These are phyloP conservation scores for Phallus indusiatus DNA, from an alignment of 768 basidiomycete species.

Conservation along the genomic window DNA sequence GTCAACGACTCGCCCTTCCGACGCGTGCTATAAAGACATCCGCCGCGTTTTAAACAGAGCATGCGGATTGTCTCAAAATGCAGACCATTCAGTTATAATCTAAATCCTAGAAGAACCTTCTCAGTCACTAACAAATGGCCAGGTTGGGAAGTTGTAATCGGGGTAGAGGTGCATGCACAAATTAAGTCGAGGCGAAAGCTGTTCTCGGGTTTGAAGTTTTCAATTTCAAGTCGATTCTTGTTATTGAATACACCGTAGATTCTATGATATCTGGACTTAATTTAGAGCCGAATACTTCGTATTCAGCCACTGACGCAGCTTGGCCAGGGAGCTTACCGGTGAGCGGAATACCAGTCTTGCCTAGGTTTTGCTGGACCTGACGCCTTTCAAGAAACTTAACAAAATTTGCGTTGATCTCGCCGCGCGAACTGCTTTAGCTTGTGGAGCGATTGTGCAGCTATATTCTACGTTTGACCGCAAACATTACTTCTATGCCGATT, in stretches of 20 bases:
- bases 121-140: conserved; percentile 38
- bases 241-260: conserved; percentile 20
- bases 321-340: conserved; percentile 93
- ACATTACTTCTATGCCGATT: conserved; percentile 95
- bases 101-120: no score
- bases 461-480: conserved; percentile 89
- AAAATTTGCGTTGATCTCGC: conserved; percentile 69
- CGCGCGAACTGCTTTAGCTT: conserved; percentile 70
- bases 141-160: conserved; percentile 85
- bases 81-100: no score
- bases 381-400: conserved; percentile 43
- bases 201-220: conserved; percentile 55
- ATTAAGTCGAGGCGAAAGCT: conserved; percentile 81
- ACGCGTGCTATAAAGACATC: no score
- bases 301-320: conserved; percentile 76
- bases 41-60: no score
- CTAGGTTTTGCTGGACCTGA: neutral
- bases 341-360: conserved; percentile 19
- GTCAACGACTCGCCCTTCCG: no score
- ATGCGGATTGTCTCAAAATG: no score
- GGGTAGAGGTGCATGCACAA: conserved; percentile 94
- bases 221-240: neutral
- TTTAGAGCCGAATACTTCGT: conserved; percentile 59
- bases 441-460: conserved; percentile 52
- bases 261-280: conserved; percentile 33